phyloP scores from a whole-genome alignment of 2,329 filamentous ascomycete species.

The Penicillium sp. region DNA sequence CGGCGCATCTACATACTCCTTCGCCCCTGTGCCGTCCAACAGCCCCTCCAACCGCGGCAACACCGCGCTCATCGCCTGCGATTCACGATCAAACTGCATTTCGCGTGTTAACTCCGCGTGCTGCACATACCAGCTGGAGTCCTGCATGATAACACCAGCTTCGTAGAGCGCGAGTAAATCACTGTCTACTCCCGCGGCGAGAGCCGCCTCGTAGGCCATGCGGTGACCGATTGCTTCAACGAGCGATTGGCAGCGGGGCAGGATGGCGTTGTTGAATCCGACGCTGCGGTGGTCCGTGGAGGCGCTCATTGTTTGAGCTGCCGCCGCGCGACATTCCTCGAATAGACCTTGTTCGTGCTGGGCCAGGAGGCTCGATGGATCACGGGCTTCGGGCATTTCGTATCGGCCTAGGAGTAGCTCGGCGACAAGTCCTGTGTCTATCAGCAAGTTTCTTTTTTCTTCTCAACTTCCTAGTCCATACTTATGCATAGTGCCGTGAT shows the following conservation, averaged over 20 bases:
- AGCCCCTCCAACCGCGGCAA: slow-evolving; percentile 6
- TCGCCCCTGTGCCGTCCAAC: slow-evolving; percentile 3
- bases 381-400: slow-evolving; percentile 15
- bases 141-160: slow-evolving; percentile 11
- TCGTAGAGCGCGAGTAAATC: slow-evolving; percentile 17
- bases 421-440: slow-evolving; percentile 21
- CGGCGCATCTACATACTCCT: slow-evolving; percentile 7
- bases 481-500: slow-evolving; percentile 10
- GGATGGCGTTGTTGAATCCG: slow-evolving; percentile 18
- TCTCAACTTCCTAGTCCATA: background rate
- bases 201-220: slow-evolving; percentile 20
- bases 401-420: slow-evolving; percentile 25
- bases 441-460: background rate
- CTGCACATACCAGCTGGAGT: slow-evolving; percentile 17
- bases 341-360: slow-evolving; percentile 20
- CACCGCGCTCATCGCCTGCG: slow-evolving; percentile 1
- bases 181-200: slow-evolving; percentile 12
- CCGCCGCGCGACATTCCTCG: slow-evolving; percentile 13
- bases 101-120: background rate
- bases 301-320: background rate
- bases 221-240: slow-evolving; percentile 21
- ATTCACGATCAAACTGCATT: slow-evolving; percentile 1
- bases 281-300: slow-evolving; percentile 16
- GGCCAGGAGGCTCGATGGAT: slow-evolving; percentile 17
- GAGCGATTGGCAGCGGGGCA: slow-evolving; percentile 17